Base-by-base conservation (phyloP, 1,284 basidiomycete genomes). In the Volvariella surrecta region DNA sequence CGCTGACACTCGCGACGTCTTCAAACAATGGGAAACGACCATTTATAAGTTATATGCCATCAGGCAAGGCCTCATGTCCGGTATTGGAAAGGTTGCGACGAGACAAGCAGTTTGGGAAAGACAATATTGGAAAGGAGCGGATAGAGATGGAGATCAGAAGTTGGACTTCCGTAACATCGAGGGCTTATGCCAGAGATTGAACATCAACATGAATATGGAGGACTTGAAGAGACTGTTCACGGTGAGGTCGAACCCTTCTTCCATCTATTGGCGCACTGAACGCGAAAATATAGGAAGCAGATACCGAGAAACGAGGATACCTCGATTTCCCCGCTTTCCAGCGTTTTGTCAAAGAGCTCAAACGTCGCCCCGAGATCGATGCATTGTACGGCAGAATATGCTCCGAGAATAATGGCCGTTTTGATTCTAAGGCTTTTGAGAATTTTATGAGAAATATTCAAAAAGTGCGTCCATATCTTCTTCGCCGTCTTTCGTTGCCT, bases 261-360 rank as follows among this genome's bases (percentile, higher is more conserved):
- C 20, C 24, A 2, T 21, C 1, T 21, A n/a, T 3, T 22, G n/a
- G 13, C 41, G n/a, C 16, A 32, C 31, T 40, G 34, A 41, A 40
- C 52, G n/a, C 37, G 38, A 4, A 38, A 28, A 11, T 44, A 37
- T 54, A 87, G 81, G 72, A 79, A 66, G 84, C 87, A 1, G 90
- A 94, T 57, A 59, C 60, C 3, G 67, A 76, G 34, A 64, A 73
- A n/a, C 70, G 72, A 1, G 77, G 76, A 2, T 86, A 71, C 48
- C 76, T 99, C 32, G 82, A 93, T 60, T 92, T 94, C 57, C 58
- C 73, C 2, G 83, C 87, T 48, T 98, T 98, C 58, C 85, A 86
- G 49, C 68, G 69, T 11, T 93, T 98, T 49, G 89, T 97, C 51
- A 87, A 85, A 56, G 66, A 86, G 4, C 71, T 96, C 43, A 95